A percentile compares a stretch with the other conserved stretches of the same genome.
These are phyloP conservation scores for Ramularia collo-cygni DNA, from an alignment of 2,329 filamentous ascomycete genomes.

Conservation along the genomic window DNA sequence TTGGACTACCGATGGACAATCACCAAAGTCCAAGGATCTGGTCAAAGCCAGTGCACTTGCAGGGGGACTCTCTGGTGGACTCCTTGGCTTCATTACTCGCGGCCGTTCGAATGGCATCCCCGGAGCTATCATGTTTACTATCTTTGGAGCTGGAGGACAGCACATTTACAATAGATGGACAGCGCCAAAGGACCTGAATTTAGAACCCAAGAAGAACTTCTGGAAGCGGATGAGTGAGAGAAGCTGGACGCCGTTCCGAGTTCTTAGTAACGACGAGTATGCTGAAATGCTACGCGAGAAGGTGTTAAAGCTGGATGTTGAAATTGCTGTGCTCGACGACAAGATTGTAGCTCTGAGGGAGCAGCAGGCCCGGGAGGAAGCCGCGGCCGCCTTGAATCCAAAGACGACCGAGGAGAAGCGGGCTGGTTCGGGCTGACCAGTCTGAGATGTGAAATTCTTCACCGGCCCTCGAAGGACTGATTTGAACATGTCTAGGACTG, in stretches of 20 bases:
- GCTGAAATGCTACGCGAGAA: slow-evolving; percentile 63
- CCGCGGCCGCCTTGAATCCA: neutral
- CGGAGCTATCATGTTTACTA: slow-evolving; percentile 51
- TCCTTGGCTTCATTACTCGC: slow-evolving; percentile 51
- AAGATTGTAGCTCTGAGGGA: slow-evolving; percentile 52
- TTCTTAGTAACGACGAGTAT: slow-evolving; percentile 67
- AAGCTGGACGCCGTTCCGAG: slow-evolving; percentile 65
- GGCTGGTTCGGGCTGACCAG: neutral
- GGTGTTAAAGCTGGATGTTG: slow-evolving; percentile 62
- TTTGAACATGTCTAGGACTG: too few relatives aligned
- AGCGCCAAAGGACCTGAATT: slow-evolving; percentile 20
- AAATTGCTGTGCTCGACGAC: slow-evolving; percentile 73
- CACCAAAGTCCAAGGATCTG: slow-evolving; percentile 43
- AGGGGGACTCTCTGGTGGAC: slow-evolving; percentile 57
- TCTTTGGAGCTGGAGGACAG: slow-evolving; percentile 54
- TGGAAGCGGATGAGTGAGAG: slow-evolving; percentile 50
- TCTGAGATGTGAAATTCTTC: too few relatives aligned
- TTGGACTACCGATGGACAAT: slow-evolving; percentile 18
- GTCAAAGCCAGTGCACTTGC: slow-evolving; percentile 62
- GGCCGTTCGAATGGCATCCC: slow-evolving; percentile 50
- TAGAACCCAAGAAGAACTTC: slow-evolving; percentile 35
- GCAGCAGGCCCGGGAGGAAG: slow-evolving; percentile 13
- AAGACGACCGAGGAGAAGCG: neutral
- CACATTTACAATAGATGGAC: slow-evolving; percentile 48
- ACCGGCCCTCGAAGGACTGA: too few relatives aligned